A percentile compares a stretch with the other conserved stretches of the same genome.
Conservation (phyloP, 1,139 yeast genomes). For the Suhomyces panamericanus region DNA sequence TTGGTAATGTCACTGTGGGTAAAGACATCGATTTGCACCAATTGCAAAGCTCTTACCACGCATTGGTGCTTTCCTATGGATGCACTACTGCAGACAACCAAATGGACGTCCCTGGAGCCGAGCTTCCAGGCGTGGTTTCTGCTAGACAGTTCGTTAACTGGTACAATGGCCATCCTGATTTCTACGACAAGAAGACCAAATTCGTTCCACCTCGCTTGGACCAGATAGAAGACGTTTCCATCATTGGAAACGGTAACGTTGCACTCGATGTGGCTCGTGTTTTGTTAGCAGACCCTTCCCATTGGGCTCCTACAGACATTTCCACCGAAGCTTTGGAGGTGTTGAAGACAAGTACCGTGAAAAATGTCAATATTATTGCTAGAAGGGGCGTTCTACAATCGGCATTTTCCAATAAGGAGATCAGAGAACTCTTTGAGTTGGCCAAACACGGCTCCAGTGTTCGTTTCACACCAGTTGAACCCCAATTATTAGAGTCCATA, state of each 20-base stretch:
- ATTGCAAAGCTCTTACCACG: conserved; percentile 60
- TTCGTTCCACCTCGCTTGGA: conserved; percentile 54
- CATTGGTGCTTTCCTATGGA: conserved; percentile 81
- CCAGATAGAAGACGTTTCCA: conserved; percentile 63
- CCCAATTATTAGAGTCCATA: conserved; percentile 41
- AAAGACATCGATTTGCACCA: conserved; percentile 51
- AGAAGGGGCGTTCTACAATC: conserved; percentile 82
- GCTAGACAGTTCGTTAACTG: conserved; percentile 92
- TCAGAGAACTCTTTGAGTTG: conserved; percentile 77
- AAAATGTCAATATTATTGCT: conserved; percentile 71
- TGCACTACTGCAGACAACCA: conserved; percentile 61
- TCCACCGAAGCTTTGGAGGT: conserved; percentile 57
- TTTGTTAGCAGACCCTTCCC: conserved; percentile 56
- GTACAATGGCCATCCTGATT: conserved; percentile 89
- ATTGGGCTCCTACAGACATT: conserved; percentile 76
- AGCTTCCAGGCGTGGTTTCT: conserved; percentile 65
- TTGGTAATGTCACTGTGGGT: conserved; percentile 75
- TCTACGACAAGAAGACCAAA: conserved; percentile 27
- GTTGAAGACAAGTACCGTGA: conserved; percentile 54
- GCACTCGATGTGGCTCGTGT: conserved; percentile 89
- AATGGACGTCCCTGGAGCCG: conserved; percentile 62
- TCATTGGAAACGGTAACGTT: conserved; percentile 98
- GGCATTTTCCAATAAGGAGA: conserved; percentile 90
- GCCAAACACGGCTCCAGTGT: conserved; percentile 40
- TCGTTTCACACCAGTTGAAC: conserved; percentile 54